Base-by-base conservation (phyloP, 345 rosid species). In the Triadica sebifera region DNA sequence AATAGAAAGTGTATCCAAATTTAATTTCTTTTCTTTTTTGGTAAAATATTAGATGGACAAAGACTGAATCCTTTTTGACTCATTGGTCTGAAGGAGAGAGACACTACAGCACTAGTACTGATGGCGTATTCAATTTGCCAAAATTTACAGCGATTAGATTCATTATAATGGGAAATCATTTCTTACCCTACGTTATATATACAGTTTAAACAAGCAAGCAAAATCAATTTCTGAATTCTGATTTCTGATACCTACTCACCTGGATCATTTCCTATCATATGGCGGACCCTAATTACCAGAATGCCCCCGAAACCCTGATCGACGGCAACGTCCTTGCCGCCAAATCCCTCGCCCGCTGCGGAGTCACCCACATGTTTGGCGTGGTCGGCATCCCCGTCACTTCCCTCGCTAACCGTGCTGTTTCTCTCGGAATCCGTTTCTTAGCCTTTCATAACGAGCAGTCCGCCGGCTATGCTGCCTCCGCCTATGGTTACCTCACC, bases 311-410 rank as follows among this genome's bases (percentile, higher is more conserved):
- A 70, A 52, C 81, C 45, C 74, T 57, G 12, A 62, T 93, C 51
- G 97, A 95, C 69, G 99, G 99, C 70, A 91, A 90, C 78, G 37
- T 70, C 53, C 74, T 93, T 74, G 92, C 86, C 15, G 94, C 98
- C 1, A 88, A 84, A 73, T 83, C 93, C 57, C 84, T 95, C 4
- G 80, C 86, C 41, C 85, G 85, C 22, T 90, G 88, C 80, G 99
- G 99, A 58, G 90, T 87, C 24, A 86, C 91, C 55, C 92, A 91
- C 79, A 95, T 95, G 96, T 95, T 95, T 78, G 99, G 99, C 43
- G 96, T 95, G 68, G 98, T 95, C 0, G 99, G 99, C 6, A 93
- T 95, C 70, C 99, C 99, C 24, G 99, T 95, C 6, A 95, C 99
- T 4, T 86, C 97, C 52, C 85, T 95, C 11, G 97, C 99, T 4